Evolutionary conservation across 495 filamentous ascomycete genomes (phyloP).

Genomic region (Chaetomidium leptoderma): DNA sequence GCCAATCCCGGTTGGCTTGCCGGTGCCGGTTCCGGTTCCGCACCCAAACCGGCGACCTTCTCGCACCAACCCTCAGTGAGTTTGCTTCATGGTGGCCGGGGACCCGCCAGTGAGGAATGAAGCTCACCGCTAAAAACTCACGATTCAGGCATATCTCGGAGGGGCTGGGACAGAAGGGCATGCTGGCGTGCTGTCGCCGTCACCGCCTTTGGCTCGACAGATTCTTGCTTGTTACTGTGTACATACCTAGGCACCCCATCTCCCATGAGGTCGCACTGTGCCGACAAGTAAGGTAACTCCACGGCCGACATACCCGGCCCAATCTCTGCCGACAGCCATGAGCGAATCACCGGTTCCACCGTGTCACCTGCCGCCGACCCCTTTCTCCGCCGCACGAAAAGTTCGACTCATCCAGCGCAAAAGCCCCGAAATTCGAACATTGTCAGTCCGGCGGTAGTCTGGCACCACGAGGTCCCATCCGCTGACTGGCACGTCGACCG

Average conservation of each 20-base stretch:
- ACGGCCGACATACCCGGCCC: constrained; percentile 17
- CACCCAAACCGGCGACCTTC: neutral
- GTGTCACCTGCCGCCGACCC: constrained; percentile 20
- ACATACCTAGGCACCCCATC: too few relatives aligned
- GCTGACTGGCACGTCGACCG: neutral
- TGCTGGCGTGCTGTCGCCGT: neutral
- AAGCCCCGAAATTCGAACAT: neutral
- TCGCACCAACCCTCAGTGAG: too few relatives aligned
- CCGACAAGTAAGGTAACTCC: constrained; percentile 14
- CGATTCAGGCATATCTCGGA: too few relatives aligned
- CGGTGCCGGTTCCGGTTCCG: neutral
- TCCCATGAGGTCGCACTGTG: constrained; percentile 22
- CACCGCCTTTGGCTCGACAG: neutral
- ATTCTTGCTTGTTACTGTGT: too few relatives aligned
- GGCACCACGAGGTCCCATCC: neutral
- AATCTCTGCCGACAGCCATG: constrained; percentile 12
- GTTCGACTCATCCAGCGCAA: neutral
- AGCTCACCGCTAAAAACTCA: too few relatives aligned
- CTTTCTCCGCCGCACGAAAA: neutral
- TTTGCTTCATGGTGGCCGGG: neutral
- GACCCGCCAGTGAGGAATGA: too few relatives aligned
- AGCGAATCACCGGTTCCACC: constrained; percentile 18
- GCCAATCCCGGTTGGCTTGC: neutral
- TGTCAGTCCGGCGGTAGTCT: constrained; percentile 1
- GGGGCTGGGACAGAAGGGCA: too few relatives aligned